Evolutionary conservation across 108 stramenopile genomes (phyloP).

Genomic region (Pelagomonas calceolata): DNA sequence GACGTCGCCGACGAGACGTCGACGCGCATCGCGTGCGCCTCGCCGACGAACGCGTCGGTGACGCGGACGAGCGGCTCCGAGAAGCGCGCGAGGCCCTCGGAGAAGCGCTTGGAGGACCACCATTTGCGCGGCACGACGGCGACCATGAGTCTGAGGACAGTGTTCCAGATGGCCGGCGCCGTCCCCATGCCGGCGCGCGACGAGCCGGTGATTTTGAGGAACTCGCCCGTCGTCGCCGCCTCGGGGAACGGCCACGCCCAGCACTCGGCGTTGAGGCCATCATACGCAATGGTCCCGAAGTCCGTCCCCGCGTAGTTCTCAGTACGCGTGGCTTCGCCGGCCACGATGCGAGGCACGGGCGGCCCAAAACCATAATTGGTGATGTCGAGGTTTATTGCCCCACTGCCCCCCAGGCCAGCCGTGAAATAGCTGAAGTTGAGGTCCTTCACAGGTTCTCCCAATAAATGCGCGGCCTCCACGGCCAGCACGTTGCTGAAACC

Average conservation of each 20-base stretch:
- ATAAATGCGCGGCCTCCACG: constrained; percentile 29
- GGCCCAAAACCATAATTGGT: constrained; percentile 55
- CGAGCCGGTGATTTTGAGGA: constrained; percentile 25
- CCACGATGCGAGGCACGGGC: constrained; percentile 39
- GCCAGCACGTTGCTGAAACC: constrained; percentile 52
- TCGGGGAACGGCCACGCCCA: constrained; percentile 62
- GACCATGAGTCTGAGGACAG: constrained; percentile 44
- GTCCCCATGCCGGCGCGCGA: constrained; percentile 54
- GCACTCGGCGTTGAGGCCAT: constrained; percentile 8
- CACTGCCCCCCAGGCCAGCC: constrained; percentile 46
- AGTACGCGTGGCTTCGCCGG: constrained; percentile 24
- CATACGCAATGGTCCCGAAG: constrained; percentile 44
- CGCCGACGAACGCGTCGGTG: constrained; percentile 36
- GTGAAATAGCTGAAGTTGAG: constrained; percentile 55
- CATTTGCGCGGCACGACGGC: constrained; percentile 36
- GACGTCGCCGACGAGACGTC: constrained; percentile 29
- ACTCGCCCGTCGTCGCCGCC: constrained; percentile 44
- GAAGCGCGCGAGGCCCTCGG: constrained; percentile 49
- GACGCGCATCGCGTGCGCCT: constrained; percentile 57
- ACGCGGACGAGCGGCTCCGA: constrained; percentile 41
- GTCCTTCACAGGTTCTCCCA: constrained; percentile 22
- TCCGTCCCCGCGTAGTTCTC: constrained; percentile 34
- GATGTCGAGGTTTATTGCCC: constrained; percentile 48
- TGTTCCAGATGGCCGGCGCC: constrained; percentile 52
- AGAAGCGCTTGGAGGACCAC: constrained; percentile 41